Percentiles rank a stretch among this genome's conserved stretches.
Evolutionary conservation across 2,329 filamentous ascomycete genomes (phyloP).

Genomic region (Trichophyton equinum): DNA sequence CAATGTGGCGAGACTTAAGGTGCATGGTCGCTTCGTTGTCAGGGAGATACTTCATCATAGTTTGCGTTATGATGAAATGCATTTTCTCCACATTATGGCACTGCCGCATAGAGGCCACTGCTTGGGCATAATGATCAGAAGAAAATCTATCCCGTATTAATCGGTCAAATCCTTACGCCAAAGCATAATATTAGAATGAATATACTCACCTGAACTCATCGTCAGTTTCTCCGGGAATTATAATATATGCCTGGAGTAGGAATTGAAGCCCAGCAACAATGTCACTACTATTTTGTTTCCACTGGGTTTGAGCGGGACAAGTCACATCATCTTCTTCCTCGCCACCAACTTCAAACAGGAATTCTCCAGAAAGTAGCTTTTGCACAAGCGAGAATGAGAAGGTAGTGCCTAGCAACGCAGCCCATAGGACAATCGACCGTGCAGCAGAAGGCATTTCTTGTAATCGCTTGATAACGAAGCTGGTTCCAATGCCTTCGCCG

Average conservation of each 20-base stretch:
- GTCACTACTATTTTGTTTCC: slow-evolving; percentile 52
- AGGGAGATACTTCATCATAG: slow-evolving; percentile 58
- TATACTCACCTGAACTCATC: slow-evolving; percentile 55
- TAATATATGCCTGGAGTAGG: slow-evolving; percentile 65
- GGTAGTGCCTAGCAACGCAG: slow-evolving; percentile 63
- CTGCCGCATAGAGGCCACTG: slow-evolving; percentile 56
- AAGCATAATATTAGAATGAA: not conserved
- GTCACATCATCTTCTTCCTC: slow-evolving; percentile 26
- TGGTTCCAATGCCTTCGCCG: slow-evolving; percentile 66
- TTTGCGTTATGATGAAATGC: slow-evolving; percentile 81
- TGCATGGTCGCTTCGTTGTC: slow-evolving; percentile 54
- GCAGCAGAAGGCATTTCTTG: slow-evolving; percentile 61
- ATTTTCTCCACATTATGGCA: slow-evolving; percentile 58
- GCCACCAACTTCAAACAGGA: slow-evolving; percentile 45
- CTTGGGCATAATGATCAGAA: slow-evolving; percentile 76
- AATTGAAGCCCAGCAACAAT: slow-evolving; percentile 63
- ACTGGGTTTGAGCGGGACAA: slow-evolving; percentile 30
- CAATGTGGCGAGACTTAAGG: slow-evolving; percentile 68
- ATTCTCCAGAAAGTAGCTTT: slow-evolving; percentile 62
- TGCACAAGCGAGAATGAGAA: slow-evolving; percentile 77
- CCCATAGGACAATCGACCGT: slow-evolving; percentile 76
- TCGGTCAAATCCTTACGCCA: not conserved
- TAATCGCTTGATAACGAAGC: slow-evolving; percentile 68
- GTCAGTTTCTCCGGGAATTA: slow-evolving; percentile 71
- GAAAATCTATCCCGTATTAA: slow-evolving; percentile 47